These are phyloP conservation scores for Penicillium sp. DNA, from an alignment of 2,329 filamentous ascomycete species.

Conservation along the genomic window DNA sequence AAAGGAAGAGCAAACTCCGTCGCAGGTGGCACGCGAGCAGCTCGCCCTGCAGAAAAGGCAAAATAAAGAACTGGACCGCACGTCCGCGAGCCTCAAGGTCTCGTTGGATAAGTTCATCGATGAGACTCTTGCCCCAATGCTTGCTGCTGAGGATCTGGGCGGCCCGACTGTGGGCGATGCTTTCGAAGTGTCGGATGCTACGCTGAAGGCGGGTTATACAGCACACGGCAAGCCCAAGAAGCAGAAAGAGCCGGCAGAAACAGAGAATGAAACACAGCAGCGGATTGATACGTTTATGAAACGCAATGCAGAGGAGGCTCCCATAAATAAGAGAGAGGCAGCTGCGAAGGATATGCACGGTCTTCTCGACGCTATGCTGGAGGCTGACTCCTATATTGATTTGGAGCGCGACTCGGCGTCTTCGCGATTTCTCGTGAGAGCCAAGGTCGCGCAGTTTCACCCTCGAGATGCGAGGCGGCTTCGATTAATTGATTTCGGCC, in stretches of 20 bases:
- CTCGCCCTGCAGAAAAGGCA: slow-evolving; percentile 60
- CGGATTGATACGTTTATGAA: slow-evolving; percentile 53
- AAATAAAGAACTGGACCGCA: slow-evolving; percentile 59
- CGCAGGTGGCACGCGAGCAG: slow-evolving; percentile 61
- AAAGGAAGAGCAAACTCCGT: slow-evolving; percentile 57
- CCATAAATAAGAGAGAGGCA: slow-evolving; percentile 46
- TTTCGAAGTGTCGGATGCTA: slow-evolving; percentile 60
- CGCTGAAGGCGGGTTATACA: slow-evolving; percentile 53
- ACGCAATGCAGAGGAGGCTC: slow-evolving; percentile 26
- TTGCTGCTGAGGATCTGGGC: slow-evolving; percentile 79
- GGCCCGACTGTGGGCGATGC: slow-evolving; percentile 77
- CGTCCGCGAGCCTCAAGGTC: slow-evolving; percentile 60
- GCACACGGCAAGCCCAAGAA: slow-evolving; percentile 49
- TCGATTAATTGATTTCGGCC: slow-evolving; percentile 54
- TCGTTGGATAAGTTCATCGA: slow-evolving; percentile 70
- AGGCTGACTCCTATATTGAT: slow-evolving; percentile 48
- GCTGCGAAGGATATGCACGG: slow-evolving; percentile 49
- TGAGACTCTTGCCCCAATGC: slow-evolving; percentile 66
- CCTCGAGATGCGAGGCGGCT: slow-evolving; percentile 53
- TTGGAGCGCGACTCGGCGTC: slow-evolving; percentile 52
- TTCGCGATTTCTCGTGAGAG: slow-evolving; percentile 53
- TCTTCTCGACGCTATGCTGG: slow-evolving; percentile 48
- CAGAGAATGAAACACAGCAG: slow-evolving; percentile 41
- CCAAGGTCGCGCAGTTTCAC: slow-evolving; percentile 56
- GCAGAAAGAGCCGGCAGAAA: slow-evolving; percentile 26